Percentiles rank a stretch among this genome's conserved stretches.
Conservation (phyloP, 2,329 filamentous ascomycete genomes). For the Fusarium pseudocircinatum region DNA sequence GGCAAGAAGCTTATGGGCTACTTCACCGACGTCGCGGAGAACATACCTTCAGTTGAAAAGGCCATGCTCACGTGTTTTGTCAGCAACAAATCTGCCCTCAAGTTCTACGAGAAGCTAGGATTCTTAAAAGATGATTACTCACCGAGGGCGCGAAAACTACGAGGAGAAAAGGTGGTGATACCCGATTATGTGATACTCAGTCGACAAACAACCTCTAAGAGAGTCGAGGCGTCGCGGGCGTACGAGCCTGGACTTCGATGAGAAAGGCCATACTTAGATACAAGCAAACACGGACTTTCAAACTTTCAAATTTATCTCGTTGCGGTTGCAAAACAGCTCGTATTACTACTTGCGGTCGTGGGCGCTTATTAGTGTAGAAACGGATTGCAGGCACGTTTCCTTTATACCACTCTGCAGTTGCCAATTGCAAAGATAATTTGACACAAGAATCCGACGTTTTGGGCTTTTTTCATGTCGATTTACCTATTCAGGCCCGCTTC, state of each 20-base stretch:
- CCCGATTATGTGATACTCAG: constrained; percentile 71
- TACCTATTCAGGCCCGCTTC: background rate
- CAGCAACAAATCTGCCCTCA: constrained; percentile 64
- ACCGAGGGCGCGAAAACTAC: constrained; percentile 61
- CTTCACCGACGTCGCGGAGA: constrained; percentile 62
- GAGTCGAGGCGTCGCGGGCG: constrained; percentile 8
- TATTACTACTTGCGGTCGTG: background rate
- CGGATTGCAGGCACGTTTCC: background rate
- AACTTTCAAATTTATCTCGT: background rate
- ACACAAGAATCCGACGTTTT: background rate
- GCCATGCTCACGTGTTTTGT: constrained; percentile 80
- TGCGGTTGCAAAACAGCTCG: background rate
- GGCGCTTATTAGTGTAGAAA: background rate
- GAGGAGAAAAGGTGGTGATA: constrained; percentile 62
- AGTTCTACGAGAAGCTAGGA: constrained; percentile 70
- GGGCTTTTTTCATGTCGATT: background rate
- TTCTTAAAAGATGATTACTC: constrained; percentile 66
- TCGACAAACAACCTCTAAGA: constrained; percentile 49
- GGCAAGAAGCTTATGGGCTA: constrained; percentile 68
- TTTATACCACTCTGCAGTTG: background rate
- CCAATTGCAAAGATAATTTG: background rate
- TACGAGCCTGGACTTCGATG: constrained; percentile 19
- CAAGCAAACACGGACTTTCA: background rate
- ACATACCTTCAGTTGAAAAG: constrained; percentile 67
- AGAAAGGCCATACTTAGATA: background rate